Conservation (phyloP, 2,329 filamentous ascomycete species). For the Arthrobotrys entomopaga region DNA sequence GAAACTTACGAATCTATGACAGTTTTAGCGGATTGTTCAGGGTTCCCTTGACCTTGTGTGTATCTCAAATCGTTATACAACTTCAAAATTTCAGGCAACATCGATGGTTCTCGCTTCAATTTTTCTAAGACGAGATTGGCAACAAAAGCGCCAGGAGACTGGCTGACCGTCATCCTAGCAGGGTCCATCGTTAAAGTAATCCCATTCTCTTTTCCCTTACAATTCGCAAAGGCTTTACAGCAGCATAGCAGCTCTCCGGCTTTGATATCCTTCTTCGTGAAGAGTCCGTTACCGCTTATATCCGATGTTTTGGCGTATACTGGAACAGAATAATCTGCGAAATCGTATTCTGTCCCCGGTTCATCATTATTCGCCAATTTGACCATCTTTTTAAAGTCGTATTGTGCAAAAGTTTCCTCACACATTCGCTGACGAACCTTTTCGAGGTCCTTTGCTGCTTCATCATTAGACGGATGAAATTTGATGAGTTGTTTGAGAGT, state of each 20-base stretch:
- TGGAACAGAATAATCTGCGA: slow-evolving; percentile 34
- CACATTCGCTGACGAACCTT: slow-evolving; percentile 12
- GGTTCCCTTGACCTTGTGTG: neutral
- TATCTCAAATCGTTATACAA: slow-evolving; percentile 9
- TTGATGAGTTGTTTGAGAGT: slow-evolving; percentile 3
- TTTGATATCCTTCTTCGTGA: slow-evolving; percentile 23
- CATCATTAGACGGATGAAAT: slow-evolving; percentile 5
- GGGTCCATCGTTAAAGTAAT: slow-evolving; percentile 11
- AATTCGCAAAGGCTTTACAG: slow-evolving; percentile 33
- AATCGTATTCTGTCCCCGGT: slow-evolving; percentile 16
- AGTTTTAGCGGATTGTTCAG: neutral
- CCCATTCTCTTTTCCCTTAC: slow-evolving; percentile 26
- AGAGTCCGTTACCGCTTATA: slow-evolving; percentile 30
- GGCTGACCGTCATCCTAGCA: neutral
- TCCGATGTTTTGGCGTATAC: slow-evolving; percentile 1
- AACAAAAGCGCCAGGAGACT: slow-evolving; percentile 7
- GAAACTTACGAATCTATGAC: slow-evolving; percentile 30
- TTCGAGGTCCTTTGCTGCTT: slow-evolving; percentile 8
- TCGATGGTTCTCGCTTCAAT: slow-evolving; percentile 7
- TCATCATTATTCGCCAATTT: slow-evolving; percentile 27
- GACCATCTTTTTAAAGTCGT: slow-evolving; percentile 35
- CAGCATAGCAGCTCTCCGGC: slow-evolving; percentile 39
- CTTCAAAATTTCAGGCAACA: slow-evolving; percentile 9
- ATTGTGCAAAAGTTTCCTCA: slow-evolving; percentile 22
- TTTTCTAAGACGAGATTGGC: slow-evolving; percentile 11